Evolutionary conservation across 1,284 basidiomycete species (phyloP).

Genomic region (Ceratobasidium sp.): DNA sequence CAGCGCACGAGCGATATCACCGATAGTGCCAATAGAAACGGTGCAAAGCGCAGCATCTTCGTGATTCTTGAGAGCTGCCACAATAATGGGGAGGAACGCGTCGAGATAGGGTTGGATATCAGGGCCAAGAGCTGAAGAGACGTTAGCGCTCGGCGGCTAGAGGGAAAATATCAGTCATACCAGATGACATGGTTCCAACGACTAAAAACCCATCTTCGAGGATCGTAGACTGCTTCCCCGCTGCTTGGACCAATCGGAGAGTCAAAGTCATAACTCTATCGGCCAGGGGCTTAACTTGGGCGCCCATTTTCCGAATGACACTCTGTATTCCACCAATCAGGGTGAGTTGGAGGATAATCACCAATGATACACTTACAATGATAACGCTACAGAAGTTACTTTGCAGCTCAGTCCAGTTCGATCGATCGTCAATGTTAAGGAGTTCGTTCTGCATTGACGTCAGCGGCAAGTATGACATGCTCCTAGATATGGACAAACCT

Average conservation of each 20-base stretch:
- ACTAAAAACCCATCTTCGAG: slow-evolving; percentile 97
- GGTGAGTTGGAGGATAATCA: slow-evolving; percentile 7
- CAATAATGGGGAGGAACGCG: slow-evolving; percentile 91
- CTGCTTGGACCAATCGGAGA: slow-evolving; percentile 85
- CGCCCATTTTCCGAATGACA: slow-evolving; percentile 84
- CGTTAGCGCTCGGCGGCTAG: slow-evolving; percentile 26
- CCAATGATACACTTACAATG: slow-evolving; percentile 67
- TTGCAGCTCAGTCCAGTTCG: slow-evolving; percentile 99
- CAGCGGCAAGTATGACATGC: slow-evolving; percentile 18
- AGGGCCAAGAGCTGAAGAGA: slow-evolving; percentile 74
- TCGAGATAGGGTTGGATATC: slow-evolving; percentile 90
- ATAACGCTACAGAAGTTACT: slow-evolving; percentile 94
- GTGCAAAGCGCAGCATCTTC: slow-evolving; percentile 97
- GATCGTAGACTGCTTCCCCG: slow-evolving; percentile 94
- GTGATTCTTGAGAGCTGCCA: slow-evolving; percentile 89
- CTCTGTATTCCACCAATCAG: slow-evolving; percentile 61
- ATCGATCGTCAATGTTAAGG: slow-evolving; percentile 93
- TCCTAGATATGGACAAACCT: slow-evolving; percentile 60
- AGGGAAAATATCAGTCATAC: slow-evolving; percentile 55
- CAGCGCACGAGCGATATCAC: slow-evolving; percentile 93
- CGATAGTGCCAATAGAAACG: slow-evolving; percentile 94
- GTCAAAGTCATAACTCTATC: slow-evolving; percentile 96
- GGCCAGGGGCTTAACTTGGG: slow-evolving; percentile 87
- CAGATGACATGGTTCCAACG: slow-evolving; percentile 86
- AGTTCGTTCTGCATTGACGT: slow-evolving; percentile 79